Conservation (phyloP, 352 stramenopile species). For the Thalassiosira exigua region DNA sequence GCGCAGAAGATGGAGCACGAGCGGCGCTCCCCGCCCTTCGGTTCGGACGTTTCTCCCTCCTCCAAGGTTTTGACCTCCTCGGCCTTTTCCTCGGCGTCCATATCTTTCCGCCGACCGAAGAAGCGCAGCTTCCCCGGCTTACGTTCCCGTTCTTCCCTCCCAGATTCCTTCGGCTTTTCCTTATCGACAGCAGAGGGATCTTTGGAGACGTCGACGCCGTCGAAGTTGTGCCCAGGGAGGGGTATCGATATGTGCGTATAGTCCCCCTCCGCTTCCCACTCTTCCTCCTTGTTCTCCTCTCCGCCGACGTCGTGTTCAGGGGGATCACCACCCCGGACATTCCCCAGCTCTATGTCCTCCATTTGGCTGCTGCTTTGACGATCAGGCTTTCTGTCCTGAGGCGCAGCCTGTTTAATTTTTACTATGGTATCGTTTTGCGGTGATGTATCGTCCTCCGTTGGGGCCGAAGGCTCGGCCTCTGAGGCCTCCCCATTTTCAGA, state of each 20-base stretch:
- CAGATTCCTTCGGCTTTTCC: no score
- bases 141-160: no score
- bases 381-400: not conserved
- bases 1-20: constrained; percentile 54
- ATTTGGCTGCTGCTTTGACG: not conserved
- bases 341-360: not conserved
- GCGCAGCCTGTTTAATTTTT: no score
- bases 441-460: not conserved
- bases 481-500: no score
- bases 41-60: not conserved
- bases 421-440: no score
- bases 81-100: not conserved
- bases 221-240: constrained; percentile 16
- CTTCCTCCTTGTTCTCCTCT: not conserved
- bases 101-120: no score
- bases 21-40: constrained; percentile 6
- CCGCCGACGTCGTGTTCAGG: not conserved
- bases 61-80: not conserved
- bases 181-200: not conserved
- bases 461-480: not conserved
- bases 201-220: constrained; percentile 7
- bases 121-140: no score
- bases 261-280: constrained; percentile 8
- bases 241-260: constrained; percentile 37
- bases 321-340: not conserved